Evolutionary conservation across 352 stramenopile genomes (phyloP).

Genomic region (Aphanomyces euteiches): DNA sequence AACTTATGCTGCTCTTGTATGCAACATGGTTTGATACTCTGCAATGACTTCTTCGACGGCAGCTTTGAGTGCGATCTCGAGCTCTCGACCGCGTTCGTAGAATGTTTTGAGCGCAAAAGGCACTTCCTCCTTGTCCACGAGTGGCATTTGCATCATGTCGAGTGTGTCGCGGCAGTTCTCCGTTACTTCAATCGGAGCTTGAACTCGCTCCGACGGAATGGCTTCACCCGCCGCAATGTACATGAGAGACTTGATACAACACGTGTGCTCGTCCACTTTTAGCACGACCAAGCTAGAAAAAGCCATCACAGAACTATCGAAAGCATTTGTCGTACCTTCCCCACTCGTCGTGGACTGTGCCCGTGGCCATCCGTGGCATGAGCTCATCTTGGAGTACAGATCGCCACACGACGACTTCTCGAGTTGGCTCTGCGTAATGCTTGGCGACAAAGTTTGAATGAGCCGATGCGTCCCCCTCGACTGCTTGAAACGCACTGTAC

Average conservation of each 20-base stretch:
- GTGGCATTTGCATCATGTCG: neutral
- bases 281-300: neutral
- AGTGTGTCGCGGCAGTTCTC: neutral
- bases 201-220: neutral
- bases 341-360: slow-evolving; percentile 13
- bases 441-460: slow-evolving; percentile 12
- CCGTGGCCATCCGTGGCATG: slow-evolving; percentile 1
- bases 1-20: neutral
- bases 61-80: neutral
- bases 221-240: neutral
- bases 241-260: slow-evolving; percentile 1
- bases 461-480: neutral
- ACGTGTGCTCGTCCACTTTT: neutral
- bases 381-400: slow-evolving; percentile 3
- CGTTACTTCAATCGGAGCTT: neutral
- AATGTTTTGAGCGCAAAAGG: neutral
- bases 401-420: slow-evolving; percentile 10
- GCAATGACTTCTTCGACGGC: neutral
- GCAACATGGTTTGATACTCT: neutral
- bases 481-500: slow-evolving; percentile 5
- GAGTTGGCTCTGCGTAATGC: neutral
- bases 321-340: neutral
- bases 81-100: neutral
- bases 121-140: neutral
- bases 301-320: neutral